Conservation (phyloP, 2,329 filamentous ascomycete genomes). For the Chaetomiaceae sp. region DNA sequence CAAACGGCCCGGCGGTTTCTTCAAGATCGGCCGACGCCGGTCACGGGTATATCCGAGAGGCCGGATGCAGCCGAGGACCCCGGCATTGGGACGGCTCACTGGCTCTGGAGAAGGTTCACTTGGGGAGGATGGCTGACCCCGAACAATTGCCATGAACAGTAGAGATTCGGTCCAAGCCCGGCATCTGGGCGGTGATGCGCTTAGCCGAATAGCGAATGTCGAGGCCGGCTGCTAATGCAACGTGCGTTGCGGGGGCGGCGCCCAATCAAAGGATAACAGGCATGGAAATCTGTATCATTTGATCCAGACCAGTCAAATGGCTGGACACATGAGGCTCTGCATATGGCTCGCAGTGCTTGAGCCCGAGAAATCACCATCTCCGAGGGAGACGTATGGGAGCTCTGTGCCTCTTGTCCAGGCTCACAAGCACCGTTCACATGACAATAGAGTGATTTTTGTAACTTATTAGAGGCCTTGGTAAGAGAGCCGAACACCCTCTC, state of each 20-base stretch:
- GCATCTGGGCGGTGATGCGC: not conserved
- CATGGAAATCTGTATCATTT: not conserved
- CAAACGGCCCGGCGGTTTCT: constrained; percentile 8
- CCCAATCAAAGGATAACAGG: not conserved
- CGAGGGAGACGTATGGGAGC: constrained; percentile 6
- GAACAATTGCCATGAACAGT: not conserved
- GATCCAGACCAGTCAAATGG: not conserved
- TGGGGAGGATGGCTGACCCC: no score
- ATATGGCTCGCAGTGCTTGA: not conserved
- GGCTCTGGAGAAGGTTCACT: no score
- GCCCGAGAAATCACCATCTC: not conserved
- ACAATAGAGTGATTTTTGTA: no score
- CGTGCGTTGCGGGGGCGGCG: not conserved
- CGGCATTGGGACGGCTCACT: no score
- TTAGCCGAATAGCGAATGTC: no score
- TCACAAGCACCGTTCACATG: no score
- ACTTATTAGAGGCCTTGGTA: no score
- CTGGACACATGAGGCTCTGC: constrained; percentile 10
- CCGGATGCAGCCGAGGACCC: not conserved
- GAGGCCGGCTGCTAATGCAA: not conserved
- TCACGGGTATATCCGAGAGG: no score
- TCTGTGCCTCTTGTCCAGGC: no score
- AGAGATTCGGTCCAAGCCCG: not conserved
- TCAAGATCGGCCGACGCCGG: constrained; percentile 11
- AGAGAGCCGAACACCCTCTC: no score